Conservation (phyloP, 805 yeast genomes). For the Candida hungchunana region DNA sequence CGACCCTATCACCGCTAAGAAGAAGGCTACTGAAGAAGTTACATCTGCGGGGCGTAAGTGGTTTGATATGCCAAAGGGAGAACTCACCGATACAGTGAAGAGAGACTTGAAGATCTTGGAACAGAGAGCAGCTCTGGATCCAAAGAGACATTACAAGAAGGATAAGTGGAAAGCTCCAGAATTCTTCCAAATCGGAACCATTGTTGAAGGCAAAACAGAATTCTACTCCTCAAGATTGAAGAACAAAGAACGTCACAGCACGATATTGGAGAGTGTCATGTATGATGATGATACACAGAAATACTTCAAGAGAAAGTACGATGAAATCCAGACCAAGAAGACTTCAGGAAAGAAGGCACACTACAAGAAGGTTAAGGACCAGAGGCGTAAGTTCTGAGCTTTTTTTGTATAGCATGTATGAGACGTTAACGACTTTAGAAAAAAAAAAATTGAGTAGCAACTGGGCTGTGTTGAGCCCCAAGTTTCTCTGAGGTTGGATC, state of each 20-base stretch:
- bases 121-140: conserved; percentile 89
- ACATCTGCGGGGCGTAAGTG: conserved; percentile 54
- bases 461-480: not conserved
- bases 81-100: conserved; percentile 64
- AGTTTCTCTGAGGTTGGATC: not conserved
- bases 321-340: conserved; percentile 66
- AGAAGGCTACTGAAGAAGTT: conserved; percentile 12
- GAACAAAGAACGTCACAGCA: conserved; percentile 68
- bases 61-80: conserved; percentile 78
- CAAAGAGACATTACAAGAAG: conserved; percentile 91
- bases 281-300: conserved; percentile 63
- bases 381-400: conserved; percentile 45
- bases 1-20: conserved; percentile 39
- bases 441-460: not conserved
- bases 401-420: too few relatives aligned
- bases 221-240: conserved; percentile 63
- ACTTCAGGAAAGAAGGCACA: conserved; percentile 63
- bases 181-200: conserved; percentile 83
- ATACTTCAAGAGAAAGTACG: conserved; percentile 82
- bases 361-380: conserved; percentile 57
- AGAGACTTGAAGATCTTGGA: conserved; percentile 76
- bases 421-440: too few relatives aligned
- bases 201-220: conserved; percentile 78
- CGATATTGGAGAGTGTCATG: conserved; percentile 79
- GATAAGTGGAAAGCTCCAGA: conserved; percentile 76